Base-by-base conservation (phyloP, 345 rosid species). In the Populus davidiana region DNA sequence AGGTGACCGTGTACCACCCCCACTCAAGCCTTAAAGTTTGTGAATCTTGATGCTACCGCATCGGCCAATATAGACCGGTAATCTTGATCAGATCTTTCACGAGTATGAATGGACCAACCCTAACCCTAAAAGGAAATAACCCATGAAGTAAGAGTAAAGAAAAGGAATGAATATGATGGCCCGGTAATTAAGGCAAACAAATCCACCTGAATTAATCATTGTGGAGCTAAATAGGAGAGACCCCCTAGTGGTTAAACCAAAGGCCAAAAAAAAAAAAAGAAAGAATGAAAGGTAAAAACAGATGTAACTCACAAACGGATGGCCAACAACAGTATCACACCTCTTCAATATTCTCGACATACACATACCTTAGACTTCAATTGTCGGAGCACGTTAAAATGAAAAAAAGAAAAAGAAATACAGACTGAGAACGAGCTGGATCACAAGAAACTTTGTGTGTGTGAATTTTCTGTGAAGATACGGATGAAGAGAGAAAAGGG, bases 31-130 rank as follows among this genome's bases (percentile, higher is more conserved):
- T 39, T 68, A 52, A 29, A 71, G 35, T 56, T 76, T 82, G 90
- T 82, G 90, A 87, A 87, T 87, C 90, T 84, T 84, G 87, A 62
- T 78, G 87, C 36, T 82, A 88, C 87, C 33, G 90, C 87, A 78
- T 72, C 85, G 13, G 85, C 83, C 21, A 82, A 84, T 72, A 78
- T 65, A 77, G 88, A 76, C 88, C 74, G 79, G 9, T 41, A 10
- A 69, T 31, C 75, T n/a, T 77, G 72, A 72, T 10, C 64, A 59
- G 64, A 59, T 59, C 64, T 4, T 23, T 25, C 64, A 23, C 9
- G 64, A n/a, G 29, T 23, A 23, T n/a, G 2, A 59, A 59, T 23
- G 56, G 67, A 35, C 70, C 63, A 73, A 70, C 74, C 75, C 79
- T 69, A 71, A 81, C 62, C 64, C 81, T 38, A 49, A 33, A 9